Percentiles rank a stretch among this genome's conserved stretches.
Conservation (phyloP, 208 protist species). For the Hexamita inflata region DNA sequence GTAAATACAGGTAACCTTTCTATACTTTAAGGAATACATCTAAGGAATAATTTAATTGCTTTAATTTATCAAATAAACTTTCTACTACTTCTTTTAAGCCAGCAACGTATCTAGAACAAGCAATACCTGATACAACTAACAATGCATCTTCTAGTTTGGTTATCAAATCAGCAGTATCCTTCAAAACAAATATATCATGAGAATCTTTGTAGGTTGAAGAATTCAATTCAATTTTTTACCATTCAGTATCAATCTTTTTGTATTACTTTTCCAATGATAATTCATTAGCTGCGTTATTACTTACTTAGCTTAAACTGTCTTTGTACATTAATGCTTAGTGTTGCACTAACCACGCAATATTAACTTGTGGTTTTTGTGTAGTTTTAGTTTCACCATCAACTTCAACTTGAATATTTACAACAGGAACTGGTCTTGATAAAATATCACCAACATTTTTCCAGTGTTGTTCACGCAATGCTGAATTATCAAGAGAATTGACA, state of each 20-base stretch:
- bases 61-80: neutral
- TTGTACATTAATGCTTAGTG: neutral
- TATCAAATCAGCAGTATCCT: constrained; percentile 7
- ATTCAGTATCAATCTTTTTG: constrained; percentile 18
- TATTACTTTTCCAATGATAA: neutral
- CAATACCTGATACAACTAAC: constrained; percentile 13
- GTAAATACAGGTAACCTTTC: constrained; percentile 94
- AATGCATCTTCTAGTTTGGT: constrained; percentile 18
- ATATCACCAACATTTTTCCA: constrained; percentile 8
- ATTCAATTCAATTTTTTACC: constrained; percentile 3
- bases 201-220: neutral
- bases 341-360: constrained; percentile 3
- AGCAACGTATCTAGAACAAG: neutral
- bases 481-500: constrained; percentile 15
- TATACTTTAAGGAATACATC: constrained; percentile 87
- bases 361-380: neutral
- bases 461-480: neutral
- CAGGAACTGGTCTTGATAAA: neutral
- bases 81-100: neutral
- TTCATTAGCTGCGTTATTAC: constrained; percentile 22
- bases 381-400: too few species aligned
- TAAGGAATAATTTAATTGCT: neutral
- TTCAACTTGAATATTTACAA: neutral
- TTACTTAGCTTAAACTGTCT: constrained; percentile 3
- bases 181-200: constrained; percentile 18